These are phyloP conservation scores for Aureobasidium sp. DNA, from an alignment of 2,329 filamentous ascomycete genomes.

Conservation along the genomic window DNA sequence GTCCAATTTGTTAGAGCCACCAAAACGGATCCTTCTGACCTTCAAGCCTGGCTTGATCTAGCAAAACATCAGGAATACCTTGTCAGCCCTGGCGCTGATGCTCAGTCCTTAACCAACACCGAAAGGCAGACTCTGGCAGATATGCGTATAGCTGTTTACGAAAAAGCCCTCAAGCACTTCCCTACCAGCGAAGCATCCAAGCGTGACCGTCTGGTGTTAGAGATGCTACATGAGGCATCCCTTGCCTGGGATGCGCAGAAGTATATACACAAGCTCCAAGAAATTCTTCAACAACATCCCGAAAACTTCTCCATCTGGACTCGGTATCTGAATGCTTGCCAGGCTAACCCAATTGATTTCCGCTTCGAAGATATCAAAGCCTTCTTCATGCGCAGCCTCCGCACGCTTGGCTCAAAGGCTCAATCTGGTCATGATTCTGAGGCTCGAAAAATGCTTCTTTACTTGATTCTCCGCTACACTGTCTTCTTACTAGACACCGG, in stretches of 20 bases:
- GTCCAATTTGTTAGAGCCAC: slow-evolving; percentile 55
- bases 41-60: slow-evolving; percentile 68
- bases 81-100: slow-evolving; percentile 42
- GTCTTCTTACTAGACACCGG: slow-evolving; percentile 67
- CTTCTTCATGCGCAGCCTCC: slow-evolving; percentile 51
- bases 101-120: slow-evolving; percentile 43
- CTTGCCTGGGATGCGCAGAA: slow-evolving; percentile 61
- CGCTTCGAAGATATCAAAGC: slow-evolving; percentile 56
- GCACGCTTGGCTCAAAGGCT: slow-evolving; percentile 1
- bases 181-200: slow-evolving; percentile 31
- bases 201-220: slow-evolving; percentile 54
- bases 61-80: slow-evolving; percentile 68
- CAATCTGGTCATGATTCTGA: slow-evolving; percentile 4
- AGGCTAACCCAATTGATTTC: slow-evolving; percentile 59
- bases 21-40: slow-evolving; percentile 56
- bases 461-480: slow-evolving; percentile 67
- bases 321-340: slow-evolving; percentile 60
- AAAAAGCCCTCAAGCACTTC: slow-evolving; percentile 61
- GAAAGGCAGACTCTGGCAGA: slow-evolving; percentile 64
- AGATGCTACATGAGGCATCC: slow-evolving; percentile 64
- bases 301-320: slow-evolving; percentile 60
- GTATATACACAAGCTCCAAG: slow-evolving; percentile 56
- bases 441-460: slow-evolving; percentile 44
- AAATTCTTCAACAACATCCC: slow-evolving; percentile 47
- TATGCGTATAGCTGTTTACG: slow-evolving; percentile 70